These are phyloP conservation scores for Epichloe hybrida DNA, from an alignment of 2,329 filamentous ascomycete genomes.

Conservation along the genomic window DNA sequence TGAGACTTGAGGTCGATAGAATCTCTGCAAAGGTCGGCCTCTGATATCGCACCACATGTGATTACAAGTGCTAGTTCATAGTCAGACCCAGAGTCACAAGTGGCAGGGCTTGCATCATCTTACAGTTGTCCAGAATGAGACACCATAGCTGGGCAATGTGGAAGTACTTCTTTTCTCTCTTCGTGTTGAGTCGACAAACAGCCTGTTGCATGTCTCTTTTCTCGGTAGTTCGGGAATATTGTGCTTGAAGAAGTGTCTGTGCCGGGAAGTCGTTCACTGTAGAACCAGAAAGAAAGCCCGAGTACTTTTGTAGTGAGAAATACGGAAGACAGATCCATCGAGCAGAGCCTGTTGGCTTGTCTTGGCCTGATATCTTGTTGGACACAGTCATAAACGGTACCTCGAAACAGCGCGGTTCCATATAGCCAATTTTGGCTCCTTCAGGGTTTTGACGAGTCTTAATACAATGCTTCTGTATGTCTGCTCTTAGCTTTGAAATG, in stretches of 20 bases:
- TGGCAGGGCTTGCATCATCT: slow-evolving; percentile 4
- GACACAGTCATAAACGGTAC: slow-evolving; percentile 16
- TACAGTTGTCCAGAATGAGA: slow-evolving; percentile 30
- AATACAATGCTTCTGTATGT: slow-evolving; percentile 23
- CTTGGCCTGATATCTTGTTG: slow-evolving; percentile 7
- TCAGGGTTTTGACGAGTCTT: slow-evolving; percentile 24
- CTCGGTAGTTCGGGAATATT: slow-evolving; percentile 24
- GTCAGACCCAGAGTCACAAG: not conserved
- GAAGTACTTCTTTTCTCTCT: slow-evolving; percentile 26
- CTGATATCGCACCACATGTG: slow-evolving; percentile 26
- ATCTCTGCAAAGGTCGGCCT: slow-evolving; percentile 20
- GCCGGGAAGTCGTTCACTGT: slow-evolving; percentile 24
- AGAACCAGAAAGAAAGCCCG: slow-evolving; percentile 20
- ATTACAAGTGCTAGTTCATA: slow-evolving; percentile 21
- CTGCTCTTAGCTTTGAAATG: slow-evolving; percentile 22
- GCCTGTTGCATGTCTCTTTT: slow-evolving; percentile 33
- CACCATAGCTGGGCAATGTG: slow-evolving; percentile 36
- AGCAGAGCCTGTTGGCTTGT: slow-evolving; percentile 8
- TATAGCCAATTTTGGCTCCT: slow-evolving; percentile 25
- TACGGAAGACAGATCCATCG: slow-evolving; percentile 34
- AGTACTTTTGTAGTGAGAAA: slow-evolving; percentile 31
- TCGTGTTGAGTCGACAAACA: slow-evolving; percentile 25
- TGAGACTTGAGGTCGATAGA: slow-evolving; percentile 17
- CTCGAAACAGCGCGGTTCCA: slow-evolving; percentile 28
- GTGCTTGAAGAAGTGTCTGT: slow-evolving; percentile 29